Evolutionary conservation across 345 rosid genomes (phyloP), one percentile per base, ranked within the genome.

Genomic region (Mercurialis annua): DNA sequence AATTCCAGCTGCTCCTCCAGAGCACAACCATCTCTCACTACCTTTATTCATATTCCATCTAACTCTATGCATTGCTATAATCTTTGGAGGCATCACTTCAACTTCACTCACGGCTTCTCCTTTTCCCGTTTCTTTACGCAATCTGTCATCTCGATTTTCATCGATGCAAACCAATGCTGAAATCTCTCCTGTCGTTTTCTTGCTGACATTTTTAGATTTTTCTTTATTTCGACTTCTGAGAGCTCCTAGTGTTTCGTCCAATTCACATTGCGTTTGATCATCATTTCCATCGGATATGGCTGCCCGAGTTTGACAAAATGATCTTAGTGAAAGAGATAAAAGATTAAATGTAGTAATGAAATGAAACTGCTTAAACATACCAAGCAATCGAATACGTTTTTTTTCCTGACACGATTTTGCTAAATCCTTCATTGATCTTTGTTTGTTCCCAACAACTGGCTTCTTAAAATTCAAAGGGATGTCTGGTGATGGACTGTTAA

Each of bases 21-120:
- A 85, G 68, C 90, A 85, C 55, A 90, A 38, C 97, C 97, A 95
- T 73, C 92, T 86, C 83, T 88, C 96, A 36, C 96, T 82, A 27
- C 93, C 98, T 64, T 79, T 77, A 81, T 95, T 95, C 89, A 85
- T 75, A 34, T 88, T 95, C 99, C 98, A 86, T 78, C 92, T 81
- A 65, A 85, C 87, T 36, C 82, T 73, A 69, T 92, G 90, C 80
- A 92, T 79, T 0, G 90, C 88, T 34, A 88, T 82, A 30, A 81
- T 64, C 76, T 86, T 90, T 4, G 88, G 71, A 2, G 96, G 95
- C 31, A 89, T 74, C 14, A 55, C 61, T 43, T 82, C 77, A 2
- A 54, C 29, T 55, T 59, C 69, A 0, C 62, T 64, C 26, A 9
- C 73, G 10, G 59, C 53, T 65, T 38, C 76, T 2, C 34, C 78